Percentiles rank a stretch among this genome's conserved stretches.
phyloP scores from a whole-genome alignment of 2,329 filamentous ascomycete genomes.

The Xylariaceae sp. region DNA sequence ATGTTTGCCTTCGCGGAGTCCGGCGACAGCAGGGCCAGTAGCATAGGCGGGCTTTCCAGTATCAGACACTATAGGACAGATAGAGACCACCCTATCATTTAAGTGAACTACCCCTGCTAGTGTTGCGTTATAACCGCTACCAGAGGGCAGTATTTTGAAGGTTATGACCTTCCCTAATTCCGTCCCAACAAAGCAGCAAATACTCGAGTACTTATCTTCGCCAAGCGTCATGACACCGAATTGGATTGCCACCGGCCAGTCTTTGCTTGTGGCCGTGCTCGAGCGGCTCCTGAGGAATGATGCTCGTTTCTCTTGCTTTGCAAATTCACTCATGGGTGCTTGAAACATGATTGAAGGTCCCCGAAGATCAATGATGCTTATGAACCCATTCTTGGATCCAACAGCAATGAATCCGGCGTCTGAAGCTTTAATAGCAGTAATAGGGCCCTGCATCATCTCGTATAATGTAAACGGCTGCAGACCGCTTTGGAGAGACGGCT shows the following conservation, averaged over 20 bases:
- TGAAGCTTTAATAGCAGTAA: conserved; percentile 81
- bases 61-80: conserved; percentile 79
- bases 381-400: conserved; percentile 79
- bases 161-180: conserved; percentile 81
- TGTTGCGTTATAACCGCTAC: conserved; percentile 71
- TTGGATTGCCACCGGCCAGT: conserved; percentile 81
- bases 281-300: conserved; percentile 68
- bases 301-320: conserved; percentile 73
- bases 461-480: conserved; percentile 79
- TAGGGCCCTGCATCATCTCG: conserved; percentile 79
- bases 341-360: conserved; percentile 84
- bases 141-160: conserved; percentile 84
- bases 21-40: conserved; percentile 73
- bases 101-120: conserved; percentile 69
- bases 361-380: conserved; percentile 84
- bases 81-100: conserved; percentile 71
- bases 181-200: conserved; percentile 89
- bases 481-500: conserved; percentile 75
- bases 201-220: conserved; percentile 93
- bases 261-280: conserved; percentile 52
- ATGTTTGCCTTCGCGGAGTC: conserved; percentile 72
- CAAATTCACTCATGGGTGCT: conserved; percentile 71
- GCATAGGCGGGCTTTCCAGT: conserved; percentile 76
- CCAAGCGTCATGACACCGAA: conserved; percentile 94
- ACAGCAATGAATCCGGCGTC: conserved; percentile 90